Conservation (phyloP, 148 eudicot genomes). For the Camellia granthamiana region DNA sequence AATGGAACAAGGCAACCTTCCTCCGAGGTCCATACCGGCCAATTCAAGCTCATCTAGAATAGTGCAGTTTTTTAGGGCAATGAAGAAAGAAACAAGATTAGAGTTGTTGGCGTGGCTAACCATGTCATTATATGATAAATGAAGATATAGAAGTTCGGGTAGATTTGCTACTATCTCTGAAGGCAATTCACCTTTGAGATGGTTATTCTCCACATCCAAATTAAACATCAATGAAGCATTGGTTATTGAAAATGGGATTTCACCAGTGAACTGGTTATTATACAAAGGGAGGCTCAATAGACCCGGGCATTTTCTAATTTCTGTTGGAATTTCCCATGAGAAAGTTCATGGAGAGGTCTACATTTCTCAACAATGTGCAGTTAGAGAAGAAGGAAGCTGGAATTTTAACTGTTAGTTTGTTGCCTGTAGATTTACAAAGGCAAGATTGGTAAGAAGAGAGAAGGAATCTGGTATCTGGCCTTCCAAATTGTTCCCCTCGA, state of each 20-base stretch:
- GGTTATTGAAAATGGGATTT: slow-evolving; percentile 30
- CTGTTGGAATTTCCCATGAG: slow-evolving; percentile 31
- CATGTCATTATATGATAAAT: slow-evolving; percentile 31
- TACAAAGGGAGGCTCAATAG: slow-evolving; percentile 31
- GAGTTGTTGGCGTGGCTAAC: slow-evolving; percentile 30
- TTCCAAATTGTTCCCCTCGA: slow-evolving; percentile 22
- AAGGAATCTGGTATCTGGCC: slow-evolving; percentile 32
- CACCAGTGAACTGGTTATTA: slow-evolving; percentile 22
- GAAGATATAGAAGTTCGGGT: slow-evolving; percentile 12
- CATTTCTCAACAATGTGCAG: slow-evolving; percentile 25
- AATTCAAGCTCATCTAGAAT: slow-evolving; percentile 25
- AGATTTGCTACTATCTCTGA: slow-evolving; percentile 22
- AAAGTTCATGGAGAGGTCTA: slow-evolving; percentile 31
- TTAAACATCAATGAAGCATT: slow-evolving; percentile 21
- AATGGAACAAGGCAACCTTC: slow-evolving; percentile 24
- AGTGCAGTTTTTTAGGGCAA: slow-evolving; percentile 25
- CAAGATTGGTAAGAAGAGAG: slow-evolving; percentile 13
- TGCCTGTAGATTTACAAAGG: slow-evolving; percentile 13
- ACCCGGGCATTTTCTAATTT: slow-evolving; percentile 22
- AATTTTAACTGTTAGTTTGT: slow-evolving; percentile 26
- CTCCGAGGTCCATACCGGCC: slow-evolving; percentile 35
- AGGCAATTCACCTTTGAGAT: slow-evolving; percentile 36
- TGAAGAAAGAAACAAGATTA: slow-evolving; percentile 37
- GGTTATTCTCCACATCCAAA: slow-evolving; percentile 31
- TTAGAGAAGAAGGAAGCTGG: slow-evolving; percentile 36